phyloP scores from a whole-genome alignment of 257 asterid species.

The Solanum clarkiae region DNA sequence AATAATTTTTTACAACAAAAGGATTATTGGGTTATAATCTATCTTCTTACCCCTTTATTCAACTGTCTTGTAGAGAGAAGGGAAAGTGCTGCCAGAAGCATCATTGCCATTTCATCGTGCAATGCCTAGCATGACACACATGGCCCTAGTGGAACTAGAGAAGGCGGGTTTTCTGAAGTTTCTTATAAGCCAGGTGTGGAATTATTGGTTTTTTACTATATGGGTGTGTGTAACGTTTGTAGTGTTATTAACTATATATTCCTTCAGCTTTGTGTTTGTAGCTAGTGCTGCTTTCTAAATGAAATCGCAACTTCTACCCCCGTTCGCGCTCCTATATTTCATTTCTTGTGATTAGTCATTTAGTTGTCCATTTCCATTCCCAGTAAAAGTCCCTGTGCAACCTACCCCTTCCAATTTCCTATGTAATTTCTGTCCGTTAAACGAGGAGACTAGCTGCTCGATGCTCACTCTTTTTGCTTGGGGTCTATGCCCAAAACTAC shows the following conservation, averaged over 20 bases:
- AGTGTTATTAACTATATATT: background rate
- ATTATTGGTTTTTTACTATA: background rate
- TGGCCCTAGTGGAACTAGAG: conserved; percentile 91
- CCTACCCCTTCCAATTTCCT: background rate
- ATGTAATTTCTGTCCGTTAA: background rate
- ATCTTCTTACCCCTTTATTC: background rate
- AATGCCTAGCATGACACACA: conserved; percentile 79
- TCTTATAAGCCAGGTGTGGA: conserved; percentile 76
- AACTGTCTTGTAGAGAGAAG: conserved; percentile 56
- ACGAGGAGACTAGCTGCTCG: background rate
- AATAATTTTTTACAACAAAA: background rate
- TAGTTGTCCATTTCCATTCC: background rate
- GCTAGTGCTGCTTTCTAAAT: background rate
- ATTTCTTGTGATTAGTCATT: background rate
- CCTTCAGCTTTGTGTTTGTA: background rate
- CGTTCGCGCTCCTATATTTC: background rate
- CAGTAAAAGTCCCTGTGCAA: background rate
- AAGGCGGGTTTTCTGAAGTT: conserved; percentile 80
- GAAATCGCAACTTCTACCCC: background rate
- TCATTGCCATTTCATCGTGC: conserved; percentile 95
- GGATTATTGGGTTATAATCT: background rate
- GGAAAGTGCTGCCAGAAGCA: conserved; percentile 91
- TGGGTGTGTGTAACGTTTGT: background rate
- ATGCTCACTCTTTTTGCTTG: background rate
- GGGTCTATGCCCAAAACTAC: background rate